These are phyloP conservation scores for Dunaliella salina DNA, from an alignment of 163 green algal species.

Conservation along the genomic window DNA sequence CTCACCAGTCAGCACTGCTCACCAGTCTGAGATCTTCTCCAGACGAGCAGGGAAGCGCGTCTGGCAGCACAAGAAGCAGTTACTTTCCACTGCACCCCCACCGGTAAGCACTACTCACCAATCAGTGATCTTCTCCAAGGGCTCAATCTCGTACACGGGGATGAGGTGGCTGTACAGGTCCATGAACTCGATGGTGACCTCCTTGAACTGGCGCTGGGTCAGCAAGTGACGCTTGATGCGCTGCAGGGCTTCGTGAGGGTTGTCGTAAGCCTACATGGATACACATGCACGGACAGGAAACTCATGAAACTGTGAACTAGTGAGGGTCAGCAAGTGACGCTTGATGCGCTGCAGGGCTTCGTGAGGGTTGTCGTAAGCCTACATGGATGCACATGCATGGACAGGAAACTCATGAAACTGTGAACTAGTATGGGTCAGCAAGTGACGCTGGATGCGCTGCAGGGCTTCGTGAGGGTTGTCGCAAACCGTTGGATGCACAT, in stretches of 20 bases:
- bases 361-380: slow-evolving; percentile 99
- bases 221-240: slow-evolving; percentile 99
- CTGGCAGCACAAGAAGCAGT: too few relatives aligned
- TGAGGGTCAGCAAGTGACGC: slow-evolving; percentile 93
- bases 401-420: too few relatives aligned
- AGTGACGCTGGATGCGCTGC: slow-evolving; percentile 97
- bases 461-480: slow-evolving; percentile 99
- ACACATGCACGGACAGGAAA: background rate
- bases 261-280: slow-evolving; percentile 91
- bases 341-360: slow-evolving; percentile 98
- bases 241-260: slow-evolving; percentile 96
- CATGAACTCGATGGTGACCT: slow-evolving; percentile 98
- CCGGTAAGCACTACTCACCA: slow-evolving; percentile 20
- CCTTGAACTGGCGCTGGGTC: slow-evolving; percentile 94
- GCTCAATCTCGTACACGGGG: slow-evolving; percentile 97
- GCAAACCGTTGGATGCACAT: slow-evolving; percentile 74
- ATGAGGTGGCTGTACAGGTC: slow-evolving; percentile 95
- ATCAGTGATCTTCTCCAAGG: slow-evolving; percentile 99
- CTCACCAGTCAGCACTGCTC: too few relatives aligned
- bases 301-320: too few relatives aligned
- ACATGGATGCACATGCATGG: slow-evolving; percentile 1
- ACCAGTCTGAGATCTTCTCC: slow-evolving; percentile 98
- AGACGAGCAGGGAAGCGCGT: too few relatives aligned
- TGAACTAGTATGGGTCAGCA: slow-evolving; percentile 94
- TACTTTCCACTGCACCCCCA: too few relatives aligned